Evolutionary conservation across 306 rosid species (phyloP).

Genomic region (Begonia loranthoides): DNA sequence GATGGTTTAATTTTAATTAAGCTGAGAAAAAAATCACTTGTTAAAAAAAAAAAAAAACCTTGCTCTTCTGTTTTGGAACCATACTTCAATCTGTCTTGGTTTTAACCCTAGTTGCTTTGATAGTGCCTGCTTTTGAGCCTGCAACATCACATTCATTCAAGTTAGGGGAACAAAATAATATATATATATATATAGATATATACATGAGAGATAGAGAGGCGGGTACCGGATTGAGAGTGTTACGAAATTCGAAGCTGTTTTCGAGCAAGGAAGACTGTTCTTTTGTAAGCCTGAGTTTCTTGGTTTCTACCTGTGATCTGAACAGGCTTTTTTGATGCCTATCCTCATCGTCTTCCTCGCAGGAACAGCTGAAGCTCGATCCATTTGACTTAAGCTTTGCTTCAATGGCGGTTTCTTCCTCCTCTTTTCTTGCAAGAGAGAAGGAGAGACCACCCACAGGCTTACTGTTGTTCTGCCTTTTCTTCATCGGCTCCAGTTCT

Average conservation of each 20-base stretch:
- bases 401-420: background rate
- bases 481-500: constrained; percentile 18
- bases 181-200: too few species aligned
- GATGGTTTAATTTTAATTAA: too few species aligned
- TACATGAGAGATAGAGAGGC: background rate
- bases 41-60: constrained; percentile 11
- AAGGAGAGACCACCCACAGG: background rate
- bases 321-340: constrained; percentile 4
- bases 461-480: background rate
- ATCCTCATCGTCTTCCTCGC: background rate
- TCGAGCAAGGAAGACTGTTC: constrained; percentile 62
- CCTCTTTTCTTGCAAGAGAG: background rate
- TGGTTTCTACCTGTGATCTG: constrained; percentile 19
- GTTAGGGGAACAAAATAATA: too few species aligned
- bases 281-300: constrained; percentile 60
- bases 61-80: constrained; percentile 96
- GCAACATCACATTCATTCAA: constrained; percentile 4
- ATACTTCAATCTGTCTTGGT: constrained; percentile 81
- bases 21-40: too few species aligned
- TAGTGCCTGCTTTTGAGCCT: constrained; percentile 63
- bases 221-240: constrained; percentile 45
- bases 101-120: constrained; percentile 54
- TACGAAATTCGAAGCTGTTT: constrained; percentile 51
- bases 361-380: too few species aligned
- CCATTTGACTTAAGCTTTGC: too few species aligned